A percentile compares a stretch with the other conserved stretches of the same genome.
These are phyloP conservation scores for Gossypium rotundifolium DNA, from an alignment of 345 rosid species.

Conservation along the genomic window DNA sequence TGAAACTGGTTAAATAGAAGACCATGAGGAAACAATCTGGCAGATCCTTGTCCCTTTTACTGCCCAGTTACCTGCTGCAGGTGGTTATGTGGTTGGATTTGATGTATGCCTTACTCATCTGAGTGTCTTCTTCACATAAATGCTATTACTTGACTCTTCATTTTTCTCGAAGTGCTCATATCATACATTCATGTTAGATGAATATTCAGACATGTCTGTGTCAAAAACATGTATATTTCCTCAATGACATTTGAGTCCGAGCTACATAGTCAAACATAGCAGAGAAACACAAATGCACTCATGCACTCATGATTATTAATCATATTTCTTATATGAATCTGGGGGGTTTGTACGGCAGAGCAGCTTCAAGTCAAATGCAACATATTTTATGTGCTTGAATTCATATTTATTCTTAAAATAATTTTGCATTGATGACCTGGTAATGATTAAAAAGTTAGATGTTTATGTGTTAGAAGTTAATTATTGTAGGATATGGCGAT, in stretches of 20 bases:
- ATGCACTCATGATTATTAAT: neutral
- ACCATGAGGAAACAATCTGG: constrained; percentile 44
- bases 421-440: neutral
- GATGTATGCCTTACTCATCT: constrained; percentile 75
- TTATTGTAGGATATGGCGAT: constrained; percentile 19
- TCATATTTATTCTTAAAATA: neutral
- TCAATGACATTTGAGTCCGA: neutral
- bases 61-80: constrained; percentile 54
- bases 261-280: neutral
- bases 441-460: neutral
- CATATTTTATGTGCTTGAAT: neutral
- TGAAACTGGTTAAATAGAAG: constrained; percentile 12
- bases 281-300: neutral
- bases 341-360: neutral
- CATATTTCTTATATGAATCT: neutral
- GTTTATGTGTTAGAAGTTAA: constrained; percentile 19
- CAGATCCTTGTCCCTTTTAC: constrained; percentile 33
- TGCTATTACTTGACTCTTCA: neutral
- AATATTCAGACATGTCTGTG: neutral
- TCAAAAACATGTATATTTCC: neutral
- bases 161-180: neutral
- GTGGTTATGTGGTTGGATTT: constrained; percentile 39
- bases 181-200: neutral
- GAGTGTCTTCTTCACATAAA: constrained; percentile 28
- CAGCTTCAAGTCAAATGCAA: neutral